Percentiles rank a stretch among this genome's conserved stretches.
These are phyloP conservation scores for Harringtonia aguacate DNA, from an alignment of 2,329 filamentous ascomycete species.

Conservation along the genomic window DNA sequence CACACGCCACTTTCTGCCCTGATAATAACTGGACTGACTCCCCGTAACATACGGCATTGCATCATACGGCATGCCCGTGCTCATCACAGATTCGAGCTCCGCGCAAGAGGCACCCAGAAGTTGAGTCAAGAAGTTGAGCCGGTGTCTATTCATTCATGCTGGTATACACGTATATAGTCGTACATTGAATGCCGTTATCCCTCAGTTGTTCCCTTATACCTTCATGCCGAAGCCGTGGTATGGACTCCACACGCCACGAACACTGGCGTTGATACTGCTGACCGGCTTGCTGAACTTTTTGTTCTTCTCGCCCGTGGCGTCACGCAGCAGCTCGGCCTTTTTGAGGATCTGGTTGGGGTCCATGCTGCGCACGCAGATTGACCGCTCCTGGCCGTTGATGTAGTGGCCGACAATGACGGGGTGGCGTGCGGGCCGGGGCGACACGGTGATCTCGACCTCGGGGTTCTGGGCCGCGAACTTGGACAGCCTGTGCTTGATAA, in stretches of 20 bases:
- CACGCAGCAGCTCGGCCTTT: constrained; percentile 64
- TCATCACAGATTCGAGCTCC: too few species aligned
- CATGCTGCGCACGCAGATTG: constrained; percentile 82
- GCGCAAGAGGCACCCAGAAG: too few species aligned
- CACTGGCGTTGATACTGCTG: constrained; percentile 52
- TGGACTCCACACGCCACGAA: constrained; percentile 61
- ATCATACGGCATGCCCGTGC: neutral
- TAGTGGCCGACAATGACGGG: constrained; percentile 84
- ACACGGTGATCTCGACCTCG: constrained; percentile 83
- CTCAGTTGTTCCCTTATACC: constrained; percentile 31
- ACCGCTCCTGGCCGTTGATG: constrained; percentile 79
- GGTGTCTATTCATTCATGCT: neutral
- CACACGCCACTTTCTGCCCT: neutral
- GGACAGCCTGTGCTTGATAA: constrained; percentile 67
- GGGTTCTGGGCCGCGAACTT: constrained; percentile 74
- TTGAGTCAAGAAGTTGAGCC: too few species aligned
- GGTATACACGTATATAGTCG: neutral
- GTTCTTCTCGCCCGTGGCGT: constrained; percentile 67
- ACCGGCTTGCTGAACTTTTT: constrained; percentile 53
- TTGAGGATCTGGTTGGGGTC: constrained; percentile 68
- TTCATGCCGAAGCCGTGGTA: constrained; percentile 51
- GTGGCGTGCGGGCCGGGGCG: constrained; percentile 80
- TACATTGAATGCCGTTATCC: neutral
- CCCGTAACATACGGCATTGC: too few species aligned
- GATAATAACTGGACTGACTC: too few species aligned